Evolutionary conservation across 257 asterid species (phyloP).

Genomic region (Solanum chaucha): DNA sequence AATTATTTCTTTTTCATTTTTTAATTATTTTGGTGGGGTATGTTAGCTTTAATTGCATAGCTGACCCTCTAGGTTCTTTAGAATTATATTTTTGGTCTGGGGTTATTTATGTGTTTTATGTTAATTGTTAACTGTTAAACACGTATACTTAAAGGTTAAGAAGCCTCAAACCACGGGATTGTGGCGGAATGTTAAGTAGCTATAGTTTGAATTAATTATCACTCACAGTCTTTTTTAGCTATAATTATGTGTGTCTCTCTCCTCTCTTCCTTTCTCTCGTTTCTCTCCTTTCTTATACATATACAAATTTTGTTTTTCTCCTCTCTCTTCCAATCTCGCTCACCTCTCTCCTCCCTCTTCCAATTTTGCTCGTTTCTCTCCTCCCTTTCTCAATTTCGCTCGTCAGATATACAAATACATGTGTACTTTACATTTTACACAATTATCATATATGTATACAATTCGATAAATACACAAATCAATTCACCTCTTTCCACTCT

Average conservation of each 20-base stretch:
- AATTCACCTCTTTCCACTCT: too few relatives aligned
- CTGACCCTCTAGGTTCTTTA: not conserved
- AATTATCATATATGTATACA: too few relatives aligned
- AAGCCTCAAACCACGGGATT: not conserved
- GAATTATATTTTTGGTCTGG: not conserved
- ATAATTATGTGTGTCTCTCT: too few relatives aligned
- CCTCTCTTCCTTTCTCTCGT: rapidly evolving
- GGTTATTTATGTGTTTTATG: not conserved
- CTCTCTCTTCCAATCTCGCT: too few relatives aligned
- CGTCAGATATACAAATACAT: too few relatives aligned
- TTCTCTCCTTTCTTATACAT: not conserved
- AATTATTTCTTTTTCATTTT: not conserved
- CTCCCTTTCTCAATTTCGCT: too few relatives aligned
- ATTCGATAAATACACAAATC: rapidly evolving
- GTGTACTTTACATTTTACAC: too few relatives aligned
- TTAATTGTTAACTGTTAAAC: not conserved
- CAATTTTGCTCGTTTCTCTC: too few relatives aligned
- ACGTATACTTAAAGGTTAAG: not conserved
- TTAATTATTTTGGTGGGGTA: not conserved
- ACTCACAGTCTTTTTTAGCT: rapidly evolving
- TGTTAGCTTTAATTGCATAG: not conserved
- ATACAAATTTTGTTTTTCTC: too few relatives aligned
- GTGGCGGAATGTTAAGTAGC: not conserved
- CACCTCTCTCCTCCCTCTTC: rapidly evolving
- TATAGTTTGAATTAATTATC: too few relatives aligned